Evolutionary conservation across 2,329 filamentous ascomycete species (phyloP).

Genomic region (Botrytis tulipae): DNA sequence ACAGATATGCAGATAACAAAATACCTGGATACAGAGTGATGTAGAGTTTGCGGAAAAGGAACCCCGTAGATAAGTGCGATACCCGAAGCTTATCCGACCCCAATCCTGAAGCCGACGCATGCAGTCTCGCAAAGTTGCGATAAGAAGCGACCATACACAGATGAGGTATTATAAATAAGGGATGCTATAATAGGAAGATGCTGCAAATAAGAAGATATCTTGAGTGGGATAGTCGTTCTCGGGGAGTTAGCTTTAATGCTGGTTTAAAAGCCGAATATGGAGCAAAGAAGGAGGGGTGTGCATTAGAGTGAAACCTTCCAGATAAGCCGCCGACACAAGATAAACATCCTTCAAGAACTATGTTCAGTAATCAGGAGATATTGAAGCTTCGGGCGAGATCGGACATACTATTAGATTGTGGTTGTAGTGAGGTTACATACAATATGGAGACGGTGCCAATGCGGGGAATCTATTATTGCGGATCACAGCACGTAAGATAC

Average conservation of each 20-base stretch:
- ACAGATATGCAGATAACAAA: not conserved
- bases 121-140: not conserved
- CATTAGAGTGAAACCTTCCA: not conserved
- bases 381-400: not conserved
- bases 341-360: not conserved
- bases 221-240: not conserved
- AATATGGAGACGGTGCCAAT: not conserved
- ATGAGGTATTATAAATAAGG: not conserved
- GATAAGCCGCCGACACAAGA: not conserved
- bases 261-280: not conserved
- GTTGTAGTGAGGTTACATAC: not conserved
- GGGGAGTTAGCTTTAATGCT: not conserved
- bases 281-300: not conserved
- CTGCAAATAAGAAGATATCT: not conserved
- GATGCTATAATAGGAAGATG: not conserved
- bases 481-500: not conserved
- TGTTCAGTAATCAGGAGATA: too few species aligned
- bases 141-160: not conserved
- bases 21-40: not conserved
- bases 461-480: conserved; percentile 1
- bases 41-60: not conserved
- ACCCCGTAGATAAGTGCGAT: not conserved
- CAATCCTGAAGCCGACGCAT: not conserved
- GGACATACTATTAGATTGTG: not conserved
- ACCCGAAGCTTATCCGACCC: not conserved